Percentiles rank a stretch among this genome's conserved stretches.
phyloP scores from a whole-genome alignment of 768 basidiomycete species.

The Amanita thiersii region DNA sequence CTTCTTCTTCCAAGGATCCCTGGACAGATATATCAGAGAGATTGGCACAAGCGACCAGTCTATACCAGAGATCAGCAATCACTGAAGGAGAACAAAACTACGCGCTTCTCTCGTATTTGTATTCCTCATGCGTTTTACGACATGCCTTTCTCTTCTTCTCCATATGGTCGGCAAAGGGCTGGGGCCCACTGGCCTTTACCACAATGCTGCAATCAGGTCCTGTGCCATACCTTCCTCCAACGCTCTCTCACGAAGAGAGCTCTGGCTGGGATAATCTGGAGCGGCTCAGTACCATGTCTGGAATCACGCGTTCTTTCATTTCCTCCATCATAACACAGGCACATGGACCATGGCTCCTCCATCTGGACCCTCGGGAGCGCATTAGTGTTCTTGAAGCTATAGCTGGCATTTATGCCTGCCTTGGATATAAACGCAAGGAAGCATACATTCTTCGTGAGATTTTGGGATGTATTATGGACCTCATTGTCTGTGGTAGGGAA shows the following conservation, averaged over 20 bases:
- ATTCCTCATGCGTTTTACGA: constrained; percentile 59
- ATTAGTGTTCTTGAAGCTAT: constrained; percentile 62
- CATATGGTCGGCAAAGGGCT: constrained; percentile 82
- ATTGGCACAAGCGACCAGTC: constrained; percentile 49
- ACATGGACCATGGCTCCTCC: constrained; percentile 83
- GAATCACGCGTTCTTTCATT: constrained; percentile 63
- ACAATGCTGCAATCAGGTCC: constrained; percentile 64
- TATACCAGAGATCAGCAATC: constrained; percentile 56
- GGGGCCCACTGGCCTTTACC: constrained; percentile 72
- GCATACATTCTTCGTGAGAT: constrained; percentile 81
- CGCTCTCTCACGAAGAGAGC: constrained; percentile 36
- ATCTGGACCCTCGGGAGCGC: constrained; percentile 70
- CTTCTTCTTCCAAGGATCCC: constrained; percentile 49
- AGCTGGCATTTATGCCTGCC: constrained; percentile 67
- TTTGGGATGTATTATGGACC: constrained; percentile 75
- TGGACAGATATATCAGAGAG: constrained; percentile 75
- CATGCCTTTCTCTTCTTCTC: constrained; percentile 70
- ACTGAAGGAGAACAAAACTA: constrained; percentile 50
- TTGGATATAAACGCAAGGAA: constrained; percentile 87
- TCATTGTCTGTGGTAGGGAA: constrained; percentile 79
- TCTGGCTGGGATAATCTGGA: constrained; percentile 48
- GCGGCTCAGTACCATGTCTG: constrained; percentile 59
- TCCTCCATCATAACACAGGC: constrained; percentile 57
- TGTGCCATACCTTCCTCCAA: constrained; percentile 51
- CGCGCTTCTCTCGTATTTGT: constrained; percentile 60